These are phyloP conservation scores for Chaetomium sp. DNA, from an alignment of 2,329 filamentous ascomycete genomes.

Conservation along the genomic window DNA sequence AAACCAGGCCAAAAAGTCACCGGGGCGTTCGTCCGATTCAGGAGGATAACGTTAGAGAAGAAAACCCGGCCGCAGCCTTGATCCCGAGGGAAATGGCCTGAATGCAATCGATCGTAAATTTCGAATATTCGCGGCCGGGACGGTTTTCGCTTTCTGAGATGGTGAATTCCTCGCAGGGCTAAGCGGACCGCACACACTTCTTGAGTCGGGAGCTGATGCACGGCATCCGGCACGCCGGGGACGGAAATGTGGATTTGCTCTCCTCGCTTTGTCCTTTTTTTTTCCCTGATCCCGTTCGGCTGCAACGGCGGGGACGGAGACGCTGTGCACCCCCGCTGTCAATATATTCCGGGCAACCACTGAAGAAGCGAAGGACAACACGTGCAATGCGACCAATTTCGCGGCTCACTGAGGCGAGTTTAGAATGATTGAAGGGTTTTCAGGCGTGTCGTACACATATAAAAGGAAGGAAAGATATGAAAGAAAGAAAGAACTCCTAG, in stretches of 20 bases:
- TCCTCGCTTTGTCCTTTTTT: neutral
- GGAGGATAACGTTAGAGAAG: neutral
- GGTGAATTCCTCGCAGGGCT: neutral
- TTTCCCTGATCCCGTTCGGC: too few relatives aligned
- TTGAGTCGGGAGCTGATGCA: neutral
- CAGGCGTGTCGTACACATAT: too few relatives aligned
- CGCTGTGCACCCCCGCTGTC: neutral
- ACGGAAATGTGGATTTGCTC: neutral
- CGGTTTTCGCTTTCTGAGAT: conserved; percentile 1
- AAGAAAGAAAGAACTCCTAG: too few relatives aligned
- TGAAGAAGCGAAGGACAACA: neutral
- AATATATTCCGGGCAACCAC: neutral
- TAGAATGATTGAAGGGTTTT: too few relatives aligned
- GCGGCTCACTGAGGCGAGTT: neutral
- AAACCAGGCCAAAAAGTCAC: neutral
- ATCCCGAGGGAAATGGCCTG: too few relatives aligned
- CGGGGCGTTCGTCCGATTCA: neutral
- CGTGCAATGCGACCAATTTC: neutral
- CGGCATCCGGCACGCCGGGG: neutral
- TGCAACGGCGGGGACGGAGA: neutral
- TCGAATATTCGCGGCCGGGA: neutral
- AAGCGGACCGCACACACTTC: neutral
- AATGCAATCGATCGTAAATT: neutral
- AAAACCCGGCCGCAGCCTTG: neutral
- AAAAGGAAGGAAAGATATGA: too few relatives aligned